Evolutionary conservation across 768 basidiomycete species (phyloP).

Genomic region (Amanita polypyramis): DNA sequence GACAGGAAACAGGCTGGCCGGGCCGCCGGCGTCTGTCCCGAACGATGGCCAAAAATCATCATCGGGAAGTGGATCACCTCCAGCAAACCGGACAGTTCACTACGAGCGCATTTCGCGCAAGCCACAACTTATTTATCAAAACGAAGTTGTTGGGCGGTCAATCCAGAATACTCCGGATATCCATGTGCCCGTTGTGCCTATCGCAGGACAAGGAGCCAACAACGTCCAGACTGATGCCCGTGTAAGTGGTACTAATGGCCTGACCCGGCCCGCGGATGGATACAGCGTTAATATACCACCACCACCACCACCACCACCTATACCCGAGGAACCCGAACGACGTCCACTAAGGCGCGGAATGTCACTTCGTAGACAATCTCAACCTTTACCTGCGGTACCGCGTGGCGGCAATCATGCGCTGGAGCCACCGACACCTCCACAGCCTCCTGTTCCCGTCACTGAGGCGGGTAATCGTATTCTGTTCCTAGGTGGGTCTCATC

Average conservation of each 20-base stretch:
- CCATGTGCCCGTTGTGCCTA: background rate
- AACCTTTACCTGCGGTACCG: constrained; percentile 4
- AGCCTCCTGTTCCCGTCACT: constrained; percentile 1
- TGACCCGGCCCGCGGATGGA: background rate
- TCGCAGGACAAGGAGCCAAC: background rate
- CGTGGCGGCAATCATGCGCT: background rate
- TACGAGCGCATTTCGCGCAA: constrained; percentile 5
- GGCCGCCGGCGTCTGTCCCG: constrained; percentile 67
- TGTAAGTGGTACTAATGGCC: background rate
- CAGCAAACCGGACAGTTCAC: background rate
- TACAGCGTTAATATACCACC: constrained; percentile 1
- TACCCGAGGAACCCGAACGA: constrained; percentile 1
- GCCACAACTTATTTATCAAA: constrained; percentile 1
- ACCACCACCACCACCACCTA: background rate
- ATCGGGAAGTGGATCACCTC: constrained; percentile 2
- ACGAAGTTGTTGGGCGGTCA: background rate
- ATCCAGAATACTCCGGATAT: constrained; percentile 19
- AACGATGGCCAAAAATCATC: constrained; percentile 30
- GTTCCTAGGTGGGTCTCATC: constrained; percentile 3
- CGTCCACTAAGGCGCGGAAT: background rate
- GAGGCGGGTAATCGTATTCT: constrained; percentile 4
- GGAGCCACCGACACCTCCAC: constrained; percentile 1
- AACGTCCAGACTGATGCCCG: background rate
- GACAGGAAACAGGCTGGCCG: constrained; percentile 75
- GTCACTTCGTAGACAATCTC: constrained; percentile 4